Evolutionary conservation across 225 moss, liverwort and hornwort genomes (phyloP), one percentile per base, ranked within the genome.

Genomic region (Asterella californica): DNA sequence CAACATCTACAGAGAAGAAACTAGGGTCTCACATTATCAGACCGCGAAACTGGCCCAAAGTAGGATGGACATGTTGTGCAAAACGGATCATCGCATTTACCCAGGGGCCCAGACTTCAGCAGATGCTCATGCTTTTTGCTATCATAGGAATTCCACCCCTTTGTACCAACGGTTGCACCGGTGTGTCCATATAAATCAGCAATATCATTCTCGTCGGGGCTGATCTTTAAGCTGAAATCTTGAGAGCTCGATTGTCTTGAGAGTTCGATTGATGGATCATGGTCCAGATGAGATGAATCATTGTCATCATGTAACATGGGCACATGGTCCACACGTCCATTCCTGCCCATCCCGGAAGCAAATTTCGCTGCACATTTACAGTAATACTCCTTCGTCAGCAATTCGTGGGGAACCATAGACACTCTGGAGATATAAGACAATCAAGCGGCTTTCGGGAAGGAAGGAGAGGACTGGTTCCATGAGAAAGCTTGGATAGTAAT

Each of bases 41-140:
- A 21, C 22, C 48, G 45, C 22, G 70, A 22, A 59, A 36, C 69
- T 27, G 77, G 50, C 33, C 85, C 91, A 78, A 90, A 82, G 76
- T 90, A 91, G 18, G 90, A 88, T 36, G 94, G 92, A 80, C 94
- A 94, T 54, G 91, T 87, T 25, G 90, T 82, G 67, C 94, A 94
- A 61, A 77, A 94, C 0, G 94, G 92, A 81, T 94, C 90, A 54
- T 83, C 73, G 81, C 92, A 94, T 84, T 80, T 92, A 70, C 94
- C 92, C 89, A 94, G 80, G 27, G 92, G 90, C 42, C 94, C 94
- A 59, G 94, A 94, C 69, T 65, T 87, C 47, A 92, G 50, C 34
- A 94, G 77, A 86, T 92, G 88, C 72, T 88, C 90, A 79, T 92
- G 91, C 76, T 81, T 84, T 33, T 74, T 86, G 17, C 9, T 32